phyloP scores from a whole-genome alignment of 371 early-diverging fungal species.

The Mortierella sp. region DNA sequence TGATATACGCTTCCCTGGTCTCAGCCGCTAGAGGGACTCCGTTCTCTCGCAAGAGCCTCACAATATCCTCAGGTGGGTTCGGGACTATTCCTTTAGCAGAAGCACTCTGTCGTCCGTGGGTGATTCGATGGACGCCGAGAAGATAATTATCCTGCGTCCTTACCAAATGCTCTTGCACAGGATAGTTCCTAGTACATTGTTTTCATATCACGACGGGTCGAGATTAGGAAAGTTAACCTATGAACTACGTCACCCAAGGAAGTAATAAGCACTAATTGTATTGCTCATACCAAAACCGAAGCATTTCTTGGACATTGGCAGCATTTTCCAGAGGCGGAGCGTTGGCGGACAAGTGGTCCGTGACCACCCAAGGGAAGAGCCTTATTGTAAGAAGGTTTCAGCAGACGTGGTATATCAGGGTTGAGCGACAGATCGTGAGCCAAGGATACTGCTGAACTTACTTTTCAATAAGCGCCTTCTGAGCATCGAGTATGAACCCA shows the following conservation, averaged over 20 bases:
- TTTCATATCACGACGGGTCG: too few relatives aligned
- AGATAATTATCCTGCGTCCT: slow-evolving; percentile 91
- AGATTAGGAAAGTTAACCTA: too few relatives aligned
- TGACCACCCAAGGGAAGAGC: slow-evolving; percentile 64
- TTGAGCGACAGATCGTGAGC: too few relatives aligned
- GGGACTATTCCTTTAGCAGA: slow-evolving; percentile 23
- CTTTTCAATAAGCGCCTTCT: slow-evolving; percentile 59
- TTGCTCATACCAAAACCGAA: slow-evolving; percentile 72
- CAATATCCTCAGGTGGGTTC: slow-evolving; percentile 30
- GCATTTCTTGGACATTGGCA: slow-evolving; percentile 74
- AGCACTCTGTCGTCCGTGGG: slow-evolving; percentile 53
- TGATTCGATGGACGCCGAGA: slow-evolving; percentile 90
- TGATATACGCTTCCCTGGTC: slow-evolving; percentile 20
- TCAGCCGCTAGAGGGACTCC: slow-evolving; percentile 50
- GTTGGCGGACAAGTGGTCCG: slow-evolving; percentile 61
- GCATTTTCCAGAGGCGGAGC: slow-evolving; percentile 71
- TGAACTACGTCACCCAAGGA: too few relatives aligned
- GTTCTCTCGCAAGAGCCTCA: slow-evolving; percentile 22
- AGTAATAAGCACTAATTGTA: too few relatives aligned
- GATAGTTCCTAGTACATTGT: slow-evolving; percentile 86
- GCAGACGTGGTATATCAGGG: too few relatives aligned
- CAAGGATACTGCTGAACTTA: slow-evolving; percentile 11
- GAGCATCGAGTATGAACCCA: slow-evolving; percentile 58
- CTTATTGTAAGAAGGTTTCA: slow-evolving; percentile 27
- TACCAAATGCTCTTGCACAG: slow-evolving; percentile 86